Percentiles rank a stretch among this genome's conserved stretches.
These are phyloP conservation scores for Sporothrix curviconia DNA, from an alignment of 2,329 filamentous ascomycete species.

Conservation along the genomic window DNA sequence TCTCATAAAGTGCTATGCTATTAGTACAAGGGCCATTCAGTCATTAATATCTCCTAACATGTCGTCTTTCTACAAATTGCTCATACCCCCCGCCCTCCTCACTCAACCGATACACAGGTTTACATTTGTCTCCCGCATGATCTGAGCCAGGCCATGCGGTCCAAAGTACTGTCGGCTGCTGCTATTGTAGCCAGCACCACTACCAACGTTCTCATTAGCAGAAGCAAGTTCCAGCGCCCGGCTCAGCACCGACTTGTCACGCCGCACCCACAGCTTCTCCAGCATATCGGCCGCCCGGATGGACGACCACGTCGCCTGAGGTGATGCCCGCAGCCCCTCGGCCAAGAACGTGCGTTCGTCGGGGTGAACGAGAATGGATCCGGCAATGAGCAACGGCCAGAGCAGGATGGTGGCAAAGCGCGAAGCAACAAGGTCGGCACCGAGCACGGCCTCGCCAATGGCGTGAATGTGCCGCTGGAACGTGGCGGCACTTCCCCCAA, in stretches of 20 bases:
- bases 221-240: background rate
- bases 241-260: background rate
- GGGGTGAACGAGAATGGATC: conserved; percentile 12
- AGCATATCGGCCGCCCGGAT: conserved; percentile 17
- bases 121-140: conserved; percentile 12
- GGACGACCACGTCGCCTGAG: conserved; percentile 15
- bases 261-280: conserved; percentile 16
- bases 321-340: conserved; percentile 15
- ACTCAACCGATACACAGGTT: conserved; percentile 7
- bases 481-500: background rate
- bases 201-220: background rate
- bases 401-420: conserved; percentile 18
- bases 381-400: conserved; percentile 19
- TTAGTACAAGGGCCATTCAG: too few species aligned
- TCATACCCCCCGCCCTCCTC: too few species aligned
- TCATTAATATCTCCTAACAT: too few species aligned
- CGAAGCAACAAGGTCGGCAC: conserved; percentile 14
- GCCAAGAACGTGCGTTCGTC: conserved; percentile 15
- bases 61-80: too few species aligned
- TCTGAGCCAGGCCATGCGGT: conserved; percentile 12
- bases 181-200: background rate
- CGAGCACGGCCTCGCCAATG: conserved; percentile 16
- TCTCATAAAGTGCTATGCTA: too few species aligned
- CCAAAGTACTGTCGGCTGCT: conserved; percentile 11
- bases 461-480: conserved; percentile 15